phyloP scores from a whole-genome alignment of 352 stramenopile species.

The Globisporangium emineosum region DNA sequence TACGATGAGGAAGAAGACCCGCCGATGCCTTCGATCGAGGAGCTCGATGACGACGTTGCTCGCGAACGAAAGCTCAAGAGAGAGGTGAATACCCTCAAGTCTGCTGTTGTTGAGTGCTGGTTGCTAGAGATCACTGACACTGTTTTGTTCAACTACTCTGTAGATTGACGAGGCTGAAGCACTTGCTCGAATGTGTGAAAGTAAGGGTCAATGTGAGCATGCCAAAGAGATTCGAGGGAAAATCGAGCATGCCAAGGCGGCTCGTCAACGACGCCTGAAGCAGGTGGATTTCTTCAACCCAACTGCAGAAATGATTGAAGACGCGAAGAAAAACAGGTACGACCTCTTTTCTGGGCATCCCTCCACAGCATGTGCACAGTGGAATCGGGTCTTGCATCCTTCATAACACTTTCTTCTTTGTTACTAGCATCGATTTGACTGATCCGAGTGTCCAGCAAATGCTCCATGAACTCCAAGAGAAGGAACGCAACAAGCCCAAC shows the following conservation, averaged over 20 bases:
- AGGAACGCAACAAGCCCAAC: conserved; percentile 42
- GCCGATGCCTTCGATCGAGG: conserved; percentile 3
- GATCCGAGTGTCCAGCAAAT: conserved; percentile 74
- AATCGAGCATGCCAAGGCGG: conserved; percentile 49
- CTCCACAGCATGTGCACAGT: neutral
- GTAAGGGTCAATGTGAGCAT: conserved; percentile 54
- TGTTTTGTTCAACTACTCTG: neutral
- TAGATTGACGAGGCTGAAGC: conserved; percentile 66
- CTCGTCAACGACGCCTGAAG: conserved; percentile 44
- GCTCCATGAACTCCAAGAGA: conserved; percentile 75
- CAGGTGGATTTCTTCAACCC: conserved; percentile 78
- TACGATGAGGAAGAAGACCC: conserved; percentile 30
- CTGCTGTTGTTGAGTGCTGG: neutral
- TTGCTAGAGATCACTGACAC: neutral
- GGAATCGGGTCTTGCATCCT: neutral
- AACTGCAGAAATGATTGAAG: conserved; percentile 70
- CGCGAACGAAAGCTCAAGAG: conserved; percentile 48
- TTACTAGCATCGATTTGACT: conserved; percentile 68
- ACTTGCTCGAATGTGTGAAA: conserved; percentile 64
- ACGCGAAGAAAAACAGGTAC: conserved; percentile 74
- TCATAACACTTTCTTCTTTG: neutral
- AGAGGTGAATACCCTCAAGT: conserved; percentile 31
- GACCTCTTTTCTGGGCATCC: neutral
- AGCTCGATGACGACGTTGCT: conserved; percentile 26
- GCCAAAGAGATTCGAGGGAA: conserved; percentile 64